Conservation (phyloP, 441 rosid genomes). For the Erysimum cheiri region DNA sequence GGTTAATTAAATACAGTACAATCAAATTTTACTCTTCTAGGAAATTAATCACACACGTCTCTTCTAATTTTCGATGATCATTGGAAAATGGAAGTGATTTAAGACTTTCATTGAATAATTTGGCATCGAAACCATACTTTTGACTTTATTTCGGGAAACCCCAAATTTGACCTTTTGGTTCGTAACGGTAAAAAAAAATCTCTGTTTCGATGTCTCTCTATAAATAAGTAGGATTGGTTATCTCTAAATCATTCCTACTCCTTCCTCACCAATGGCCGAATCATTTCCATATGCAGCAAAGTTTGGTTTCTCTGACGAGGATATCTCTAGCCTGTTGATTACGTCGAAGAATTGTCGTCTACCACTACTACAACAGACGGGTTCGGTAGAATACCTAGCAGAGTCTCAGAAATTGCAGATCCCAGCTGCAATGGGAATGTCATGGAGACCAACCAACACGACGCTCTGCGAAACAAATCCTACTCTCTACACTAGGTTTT, state of each 20-base stretch:
- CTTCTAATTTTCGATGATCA: background rate
- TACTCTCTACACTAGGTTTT: conserved; percentile 3
- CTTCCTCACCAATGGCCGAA: background rate
- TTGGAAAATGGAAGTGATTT: conserved; percentile 5
- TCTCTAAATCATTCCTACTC: background rate
- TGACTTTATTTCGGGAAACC: conserved; percentile 1
- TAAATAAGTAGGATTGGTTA: too few relatives aligned
- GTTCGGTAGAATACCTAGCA: background rate
- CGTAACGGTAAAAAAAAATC: conserved; percentile 3
- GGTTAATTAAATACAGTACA: background rate
- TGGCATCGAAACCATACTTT: background rate
- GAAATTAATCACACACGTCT: background rate
- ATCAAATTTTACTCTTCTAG: background rate
- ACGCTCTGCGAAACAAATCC: background rate
- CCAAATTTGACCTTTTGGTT: background rate
- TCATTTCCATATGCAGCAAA: too few relatives aligned
- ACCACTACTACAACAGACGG: too few relatives aligned
- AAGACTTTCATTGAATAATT: background rate
- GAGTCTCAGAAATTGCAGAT: conserved; percentile 13
- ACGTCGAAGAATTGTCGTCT: background rate
- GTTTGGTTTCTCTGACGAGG: background rate
- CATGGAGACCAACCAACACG: background rate
- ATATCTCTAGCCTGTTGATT: background rate
- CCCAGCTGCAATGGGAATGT: conserved; percentile 1
- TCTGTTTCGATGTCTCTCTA: conserved; percentile 1